phyloP scores from a whole-genome alignment of 2,329 filamentous ascomycete genomes.

The Mycocentrospora acerina region DNA sequence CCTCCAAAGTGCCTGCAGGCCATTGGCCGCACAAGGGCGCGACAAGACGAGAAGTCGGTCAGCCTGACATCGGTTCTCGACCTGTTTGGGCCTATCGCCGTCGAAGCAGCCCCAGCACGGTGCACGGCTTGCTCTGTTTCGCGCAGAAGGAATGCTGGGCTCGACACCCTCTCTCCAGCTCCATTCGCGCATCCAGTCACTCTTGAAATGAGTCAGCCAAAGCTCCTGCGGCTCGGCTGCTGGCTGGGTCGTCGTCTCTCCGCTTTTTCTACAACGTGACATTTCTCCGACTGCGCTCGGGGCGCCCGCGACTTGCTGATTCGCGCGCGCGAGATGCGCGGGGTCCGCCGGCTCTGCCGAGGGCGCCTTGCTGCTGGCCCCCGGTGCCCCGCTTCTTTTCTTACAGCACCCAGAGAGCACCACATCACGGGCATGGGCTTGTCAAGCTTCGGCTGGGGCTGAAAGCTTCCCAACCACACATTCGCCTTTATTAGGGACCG shows the following conservation, averaged over 20 bases:
- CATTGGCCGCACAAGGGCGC: not conserved
- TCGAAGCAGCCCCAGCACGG: slow-evolving; percentile 16
- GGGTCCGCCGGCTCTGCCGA: slow-evolving; percentile 35
- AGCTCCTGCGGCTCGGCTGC: slow-evolving; percentile 18
- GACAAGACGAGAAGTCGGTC: slow-evolving; percentile 32
- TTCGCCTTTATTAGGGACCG: slow-evolving; percentile 26
- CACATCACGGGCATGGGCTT: slow-evolving; percentile 21
- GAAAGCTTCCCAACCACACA: slow-evolving; percentile 18
- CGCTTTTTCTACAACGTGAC: slow-evolving; percentile 20
- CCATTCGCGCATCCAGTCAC: slow-evolving; percentile 13
- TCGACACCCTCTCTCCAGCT: slow-evolving; percentile 9
- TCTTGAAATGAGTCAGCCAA: slow-evolving; percentile 9
- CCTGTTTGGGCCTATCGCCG: slow-evolving; percentile 16
- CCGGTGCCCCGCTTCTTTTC: slow-evolving; percentile 34
- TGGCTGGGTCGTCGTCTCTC: slow-evolving; percentile 16
- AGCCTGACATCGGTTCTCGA: slow-evolving; percentile 26
- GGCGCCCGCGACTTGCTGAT: slow-evolving; percentile 22
- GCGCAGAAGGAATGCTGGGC: slow-evolving; percentile 16
- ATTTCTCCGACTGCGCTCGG: slow-evolving; percentile 16
- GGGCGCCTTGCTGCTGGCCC: slow-evolving; percentile 31
- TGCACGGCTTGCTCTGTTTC: slow-evolving; percentile 16
- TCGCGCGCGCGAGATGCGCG: slow-evolving; percentile 21
- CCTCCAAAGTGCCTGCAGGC: slow-evolving; percentile 8
- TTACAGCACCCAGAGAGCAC: slow-evolving; percentile 36
- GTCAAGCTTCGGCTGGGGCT: slow-evolving; percentile 35